Conservation (phyloP, 1,139 yeast genomes). For the Hemisphaericaspora lyxosophila region DNA sequence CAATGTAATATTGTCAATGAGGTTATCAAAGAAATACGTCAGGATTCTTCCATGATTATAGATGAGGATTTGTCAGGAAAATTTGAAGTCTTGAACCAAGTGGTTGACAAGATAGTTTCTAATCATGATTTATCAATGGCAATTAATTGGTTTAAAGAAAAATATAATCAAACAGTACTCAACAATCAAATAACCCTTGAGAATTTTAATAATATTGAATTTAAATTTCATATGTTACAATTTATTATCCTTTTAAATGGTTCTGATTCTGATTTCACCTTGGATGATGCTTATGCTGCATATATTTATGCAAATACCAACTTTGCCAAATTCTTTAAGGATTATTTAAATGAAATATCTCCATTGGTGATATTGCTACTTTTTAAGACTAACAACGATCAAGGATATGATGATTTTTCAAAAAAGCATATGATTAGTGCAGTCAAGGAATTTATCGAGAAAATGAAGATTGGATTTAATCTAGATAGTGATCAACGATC, state of each 20-base stretch:
- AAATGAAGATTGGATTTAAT: constrained; percentile 27
- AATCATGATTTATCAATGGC: constrained; percentile 37
- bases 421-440: constrained; percentile 20
- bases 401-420: constrained; percentile 18
- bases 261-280: constrained; percentile 12
- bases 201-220: constrained; percentile 40
- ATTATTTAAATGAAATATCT: constrained; percentile 46
- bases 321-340: constrained; percentile 46
- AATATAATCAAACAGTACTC: constrained; percentile 18
- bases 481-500: constrained; percentile 20
- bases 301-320: constrained; percentile 55
- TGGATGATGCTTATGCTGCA: constrained; percentile 43
- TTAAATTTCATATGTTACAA: constrained; percentile 63
- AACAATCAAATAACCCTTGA: constrained; percentile 2
- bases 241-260: constrained; percentile 46
- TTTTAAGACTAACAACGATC: constrained; percentile 22
- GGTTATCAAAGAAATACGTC: constrained; percentile 24
- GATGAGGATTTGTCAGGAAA: constrained; percentile 26
- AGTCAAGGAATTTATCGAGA: constrained; percentile 24
- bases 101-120: constrained; percentile 36
- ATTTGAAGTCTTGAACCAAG: constrained; percentile 33
- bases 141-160: constrained; percentile 35
- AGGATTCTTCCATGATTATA: constrained; percentile 16
- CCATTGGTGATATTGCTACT: constrained; percentile 53
- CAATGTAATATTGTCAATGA: constrained; percentile 39